phyloP scores from a whole-genome alignment of 305 asterid genomes.

The Ajuga reptans region DNA sequence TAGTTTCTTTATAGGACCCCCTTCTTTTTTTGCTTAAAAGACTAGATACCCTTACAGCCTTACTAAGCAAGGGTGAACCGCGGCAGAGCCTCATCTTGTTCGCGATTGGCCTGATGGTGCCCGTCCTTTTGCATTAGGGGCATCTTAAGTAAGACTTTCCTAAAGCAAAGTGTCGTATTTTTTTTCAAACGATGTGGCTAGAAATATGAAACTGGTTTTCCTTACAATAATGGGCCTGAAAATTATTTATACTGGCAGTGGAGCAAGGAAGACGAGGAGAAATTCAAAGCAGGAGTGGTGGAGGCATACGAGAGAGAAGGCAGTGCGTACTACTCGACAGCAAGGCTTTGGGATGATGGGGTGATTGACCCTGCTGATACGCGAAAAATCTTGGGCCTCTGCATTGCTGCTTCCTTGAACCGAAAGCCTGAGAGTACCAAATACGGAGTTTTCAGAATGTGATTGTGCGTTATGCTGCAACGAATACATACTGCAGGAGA shows the following conservation, averaged over 20 bases:
- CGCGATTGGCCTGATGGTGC: too few species aligned
- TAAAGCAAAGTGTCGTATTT: too few species aligned
- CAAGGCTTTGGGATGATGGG: constrained; percentile 99
- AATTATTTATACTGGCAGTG: constrained; percentile 35
- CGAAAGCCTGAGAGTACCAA: constrained; percentile 55
- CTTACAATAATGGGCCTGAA: too few species aligned
- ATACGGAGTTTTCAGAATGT: constrained; percentile 94
- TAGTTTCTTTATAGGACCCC: too few species aligned
- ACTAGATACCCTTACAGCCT: too few species aligned
- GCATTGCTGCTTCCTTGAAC: constrained; percentile 65
- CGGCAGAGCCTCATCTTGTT: too few species aligned
- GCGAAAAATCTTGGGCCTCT: constrained; percentile 65
- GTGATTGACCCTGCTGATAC: constrained; percentile 94
- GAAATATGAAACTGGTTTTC: too few species aligned
- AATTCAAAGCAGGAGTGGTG: constrained; percentile 56
- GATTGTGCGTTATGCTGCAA: constrained; percentile 4
- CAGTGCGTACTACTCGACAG: constrained; percentile 79
- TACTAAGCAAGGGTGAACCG: too few species aligned
- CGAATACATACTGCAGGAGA: neutral
- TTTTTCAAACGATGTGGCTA: too few species aligned
- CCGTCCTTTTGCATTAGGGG: too few species aligned
- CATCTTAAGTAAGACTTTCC: too few species aligned
- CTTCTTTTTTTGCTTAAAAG: too few species aligned
- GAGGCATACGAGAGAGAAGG: constrained; percentile 89
- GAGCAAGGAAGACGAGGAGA: constrained; percentile 83